These are phyloP conservation scores for Yamadazyma mexicana DNA, from an alignment of 1,139 yeast species.

Conservation along the genomic window DNA sequence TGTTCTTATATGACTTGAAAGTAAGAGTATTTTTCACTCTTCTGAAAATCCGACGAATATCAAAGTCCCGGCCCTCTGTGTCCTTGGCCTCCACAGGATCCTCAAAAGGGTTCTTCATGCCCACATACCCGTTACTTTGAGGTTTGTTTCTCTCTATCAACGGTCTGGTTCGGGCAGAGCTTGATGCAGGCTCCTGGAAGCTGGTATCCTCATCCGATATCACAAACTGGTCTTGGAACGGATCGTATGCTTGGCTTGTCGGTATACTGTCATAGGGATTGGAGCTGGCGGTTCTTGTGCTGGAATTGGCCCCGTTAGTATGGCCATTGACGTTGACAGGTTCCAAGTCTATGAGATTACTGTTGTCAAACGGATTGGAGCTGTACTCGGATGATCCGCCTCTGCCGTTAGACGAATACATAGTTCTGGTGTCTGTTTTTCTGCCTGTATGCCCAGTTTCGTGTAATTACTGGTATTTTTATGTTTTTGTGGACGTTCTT, in stretches of 20 bases:
- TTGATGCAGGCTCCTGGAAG: neutral
- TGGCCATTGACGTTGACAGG: constrained; percentile 1
- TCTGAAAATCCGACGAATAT: constrained; percentile 15
- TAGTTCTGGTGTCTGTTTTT: neutral
- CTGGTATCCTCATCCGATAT: constrained; percentile 9
- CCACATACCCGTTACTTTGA: constrained; percentile 13
- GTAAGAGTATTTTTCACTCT: constrained; percentile 11
- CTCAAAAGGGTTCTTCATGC: constrained; percentile 34
- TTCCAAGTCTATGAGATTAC: constrained; percentile 38
- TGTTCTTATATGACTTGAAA: constrained; percentile 10
- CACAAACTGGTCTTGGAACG: constrained; percentile 16
- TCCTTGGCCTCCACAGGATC: constrained; percentile 20
- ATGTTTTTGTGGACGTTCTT: too few relatives aligned
- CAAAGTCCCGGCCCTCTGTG: constrained; percentile 13
- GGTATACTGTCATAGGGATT: constrained; percentile 8
- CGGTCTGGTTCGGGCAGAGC: neutral
- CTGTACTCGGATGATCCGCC: constrained; percentile 21
- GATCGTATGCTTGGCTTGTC: constrained; percentile 12
- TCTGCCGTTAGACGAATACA: constrained; percentile 1
- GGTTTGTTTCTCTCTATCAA: neutral
- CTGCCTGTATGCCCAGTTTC: too few relatives aligned
- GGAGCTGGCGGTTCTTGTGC: neutral
- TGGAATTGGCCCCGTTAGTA: neutral
- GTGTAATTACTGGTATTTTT: too few relatives aligned
- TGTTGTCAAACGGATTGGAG: constrained; percentile 14